Conservation (phyloP, 73 alveolate species). For the Paramecium primaurelia region DNA sequence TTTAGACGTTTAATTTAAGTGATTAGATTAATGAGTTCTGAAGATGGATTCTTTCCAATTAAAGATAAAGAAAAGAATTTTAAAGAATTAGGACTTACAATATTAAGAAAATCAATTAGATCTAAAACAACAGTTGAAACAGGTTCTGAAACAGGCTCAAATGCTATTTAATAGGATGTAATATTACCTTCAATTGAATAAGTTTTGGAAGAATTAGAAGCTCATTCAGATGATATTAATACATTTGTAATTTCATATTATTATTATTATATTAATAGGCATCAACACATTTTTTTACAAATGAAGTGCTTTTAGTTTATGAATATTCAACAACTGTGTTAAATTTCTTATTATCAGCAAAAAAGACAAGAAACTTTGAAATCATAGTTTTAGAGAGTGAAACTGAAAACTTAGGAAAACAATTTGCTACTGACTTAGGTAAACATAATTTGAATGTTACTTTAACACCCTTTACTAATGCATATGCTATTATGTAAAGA, state of each 20-base stretch:
- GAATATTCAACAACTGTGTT: constrained; percentile 16
- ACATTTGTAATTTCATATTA: not conserved
- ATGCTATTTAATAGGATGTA: not conserved
- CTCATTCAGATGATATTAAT: not conserved
- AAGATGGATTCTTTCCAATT: not conserved
- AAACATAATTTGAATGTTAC: not conserved
- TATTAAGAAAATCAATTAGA: not conserved
- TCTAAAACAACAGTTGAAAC: not conserved
- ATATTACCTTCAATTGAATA: constrained; percentile 20
- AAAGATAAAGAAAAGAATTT: not conserved
- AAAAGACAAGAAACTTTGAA: not conserved
- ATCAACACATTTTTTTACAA: constrained; percentile 3
- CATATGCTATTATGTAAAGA: constrained; percentile 35
- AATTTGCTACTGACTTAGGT: not conserved
- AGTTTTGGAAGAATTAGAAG: not conserved
- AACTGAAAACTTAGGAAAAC: not conserved
- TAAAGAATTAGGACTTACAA: not conserved
- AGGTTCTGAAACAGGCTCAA: not conserved
- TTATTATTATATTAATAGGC: not conserved
- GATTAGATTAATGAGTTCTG: not conserved
- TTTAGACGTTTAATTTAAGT: not conserved
- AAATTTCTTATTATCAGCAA: not conserved
- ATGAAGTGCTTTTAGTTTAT: not conserved
- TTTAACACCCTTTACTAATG: constrained; percentile 17
- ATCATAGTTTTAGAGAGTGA: not conserved